Base-by-base conservation (phyloP, 352 stramenopile genomes). In the Pythium apleroticum region DNA sequence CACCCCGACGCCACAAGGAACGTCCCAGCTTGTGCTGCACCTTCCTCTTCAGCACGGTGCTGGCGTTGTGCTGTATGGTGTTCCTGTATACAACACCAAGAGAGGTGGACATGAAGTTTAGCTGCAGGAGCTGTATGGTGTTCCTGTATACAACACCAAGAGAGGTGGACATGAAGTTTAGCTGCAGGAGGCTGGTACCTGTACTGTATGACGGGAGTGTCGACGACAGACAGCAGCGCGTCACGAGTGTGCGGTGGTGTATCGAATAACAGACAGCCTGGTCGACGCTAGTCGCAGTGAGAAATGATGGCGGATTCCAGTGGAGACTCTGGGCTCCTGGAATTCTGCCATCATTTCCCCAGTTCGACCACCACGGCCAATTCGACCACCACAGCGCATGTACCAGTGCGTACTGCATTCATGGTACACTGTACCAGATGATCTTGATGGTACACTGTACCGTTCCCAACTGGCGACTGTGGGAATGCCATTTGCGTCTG, bases 381-480 rank as follows among this genome's bases (percentile, higher is more conserved):
- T 24, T 35, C 30, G 30, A 11, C 5, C 10, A 35, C 30, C 30
- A 35, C 30, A 35, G 1, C 3, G n/a, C n/a, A n/a, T 48, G 17
- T 48, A 48, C 39, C 39, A 48, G 14, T 6, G 19, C n/a, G 39
- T 24, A 48, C 39, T n/a, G 5, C 39, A 24, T 24, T 22, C 14
- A 15, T 15, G 54, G 39, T 17, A 35, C n/a, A 60, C 4, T 45
- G 56, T 62, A 62, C 56, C 56, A 19, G 10, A 24, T 43, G 31
- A 45, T 17, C 14, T 30, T 30, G 5, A 46, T 48, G 53, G 53
- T 60, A 60, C 53, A 19, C 3, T 60, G 53, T 60, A 33, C 53
- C 33, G n/a, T 14, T 52, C 22, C 10, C 37, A 52, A 31, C 56
- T 43, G 57, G 33, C 57, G 30, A 57, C 57, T 64, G 46, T 24